Evolutionary conservation across 192 early-diverging fungal genomes (phyloP).

Genomic region (Entomortierella chlamydospora): DNA sequence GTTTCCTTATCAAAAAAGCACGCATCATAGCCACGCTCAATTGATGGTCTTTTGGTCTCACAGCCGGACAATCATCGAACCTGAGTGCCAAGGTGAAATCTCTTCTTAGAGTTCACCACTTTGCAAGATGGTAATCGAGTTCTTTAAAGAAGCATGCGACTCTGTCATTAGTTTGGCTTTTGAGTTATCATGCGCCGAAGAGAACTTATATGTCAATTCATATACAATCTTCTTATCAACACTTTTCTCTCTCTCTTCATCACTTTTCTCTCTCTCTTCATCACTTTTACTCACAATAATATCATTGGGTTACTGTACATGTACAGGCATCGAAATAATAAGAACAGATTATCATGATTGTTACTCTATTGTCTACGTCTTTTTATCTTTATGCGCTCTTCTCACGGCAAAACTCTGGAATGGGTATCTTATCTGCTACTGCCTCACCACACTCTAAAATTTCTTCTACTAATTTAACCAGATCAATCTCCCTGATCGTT

Average conservation of each 20-base stretch:
- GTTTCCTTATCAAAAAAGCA: slow-evolving; percentile 46
- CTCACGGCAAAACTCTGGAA: slow-evolving; percentile 24
- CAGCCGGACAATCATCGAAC: slow-evolving; percentile 49
- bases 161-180: slow-evolving; percentile 52
- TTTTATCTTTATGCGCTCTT: no score
- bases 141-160: slow-evolving; percentile 50
- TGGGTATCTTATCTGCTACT: slow-evolving; percentile 17
- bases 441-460: slow-evolving; percentile 64
- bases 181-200: slow-evolving; percentile 53
- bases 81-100: slow-evolving; percentile 49
- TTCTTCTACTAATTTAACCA: slow-evolving; percentile 61
- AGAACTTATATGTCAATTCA: slow-evolving; percentile 38
- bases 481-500: slow-evolving; percentile 61
- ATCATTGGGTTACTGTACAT: no score
- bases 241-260: background rate
- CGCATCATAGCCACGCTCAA: slow-evolving; percentile 55
- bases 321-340: no score
- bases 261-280: background rate
- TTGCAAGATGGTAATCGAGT: slow-evolving; percentile 47
- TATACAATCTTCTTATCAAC: background rate
- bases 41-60: slow-evolving; percentile 53
- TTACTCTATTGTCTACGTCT: no score
- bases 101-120: slow-evolving; percentile 42
- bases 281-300: background rate
- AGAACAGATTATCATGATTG: no score